These are phyloP conservation scores for Russula griseocarnosa DNA, from an alignment of 768 basidiomycete genomes.

Conservation along the genomic window DNA sequence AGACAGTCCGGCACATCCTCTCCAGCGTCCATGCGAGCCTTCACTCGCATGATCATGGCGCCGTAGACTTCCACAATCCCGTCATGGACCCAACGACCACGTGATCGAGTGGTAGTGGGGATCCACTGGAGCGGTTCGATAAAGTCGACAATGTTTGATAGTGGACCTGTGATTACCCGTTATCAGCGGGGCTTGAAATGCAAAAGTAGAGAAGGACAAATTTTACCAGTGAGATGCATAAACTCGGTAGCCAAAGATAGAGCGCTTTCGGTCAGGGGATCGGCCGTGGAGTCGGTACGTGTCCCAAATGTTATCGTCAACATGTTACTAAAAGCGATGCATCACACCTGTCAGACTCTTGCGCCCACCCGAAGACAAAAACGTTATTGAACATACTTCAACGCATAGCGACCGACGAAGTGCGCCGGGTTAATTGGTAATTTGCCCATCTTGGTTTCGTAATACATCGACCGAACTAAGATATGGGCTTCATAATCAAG, in stretches of 20 bases:
- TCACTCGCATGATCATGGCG: conserved; percentile 34
- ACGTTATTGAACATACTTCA: conserved; percentile 27
- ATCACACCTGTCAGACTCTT: conserved; percentile 10
- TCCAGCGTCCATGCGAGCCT: conserved; percentile 33
- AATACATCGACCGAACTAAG: conserved; percentile 40
- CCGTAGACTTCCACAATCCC: conserved; percentile 36
- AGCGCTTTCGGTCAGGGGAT: conserved; percentile 40
- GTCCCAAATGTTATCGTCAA: conserved; percentile 43
- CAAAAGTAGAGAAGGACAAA: neutral
- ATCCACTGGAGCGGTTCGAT: conserved; percentile 41
- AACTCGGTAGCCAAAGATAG: conserved; percentile 44
- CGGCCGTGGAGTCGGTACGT: conserved; percentile 40
- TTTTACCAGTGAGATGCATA: conserved; percentile 38
- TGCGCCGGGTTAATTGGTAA: conserved; percentile 40
- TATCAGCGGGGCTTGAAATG: neutral
- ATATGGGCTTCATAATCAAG: conserved; percentile 43
- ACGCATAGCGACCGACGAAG: conserved; percentile 38
- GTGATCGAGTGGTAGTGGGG: conserved; percentile 38
- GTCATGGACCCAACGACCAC: conserved; percentile 41
- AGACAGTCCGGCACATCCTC: conserved; percentile 38
- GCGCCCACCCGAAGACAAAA: neutral
- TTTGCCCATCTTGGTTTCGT: conserved; percentile 34
- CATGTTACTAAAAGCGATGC: conserved; percentile 40
- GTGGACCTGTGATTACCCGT: conserved; percentile 34
- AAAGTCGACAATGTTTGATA: conserved; percentile 47